Evolutionary conservation across 768 basidiomycete genomes (phyloP).

Genomic region (Hypsizygus marmoreus): DNA sequence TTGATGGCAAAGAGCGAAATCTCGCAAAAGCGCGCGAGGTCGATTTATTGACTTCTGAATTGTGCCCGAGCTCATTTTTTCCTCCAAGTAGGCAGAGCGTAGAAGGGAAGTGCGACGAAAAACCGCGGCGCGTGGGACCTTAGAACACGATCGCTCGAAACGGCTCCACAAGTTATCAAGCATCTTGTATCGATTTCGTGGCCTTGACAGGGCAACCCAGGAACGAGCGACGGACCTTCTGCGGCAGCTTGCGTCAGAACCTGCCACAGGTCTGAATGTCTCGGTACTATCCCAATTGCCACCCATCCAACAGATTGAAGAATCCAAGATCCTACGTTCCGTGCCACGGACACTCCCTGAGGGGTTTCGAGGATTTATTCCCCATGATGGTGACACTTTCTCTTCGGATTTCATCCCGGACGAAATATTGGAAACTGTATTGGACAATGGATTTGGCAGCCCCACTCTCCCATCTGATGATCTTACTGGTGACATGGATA

Average conservation of each 20-base stretch:
- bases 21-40: constrained; percentile 76
- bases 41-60: constrained; percentile 12
- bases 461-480: too few relatives aligned
- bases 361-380: not conserved
- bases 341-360: not conserved
- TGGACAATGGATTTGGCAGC: constrained; percentile 4
- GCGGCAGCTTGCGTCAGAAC: constrained; percentile 4
- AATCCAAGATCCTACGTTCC: too few relatives aligned
- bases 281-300: not conserved
- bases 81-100: constrained; percentile 58
- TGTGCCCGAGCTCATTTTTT: not conserved
- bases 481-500: too few relatives aligned
- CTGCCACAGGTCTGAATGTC: not conserved
- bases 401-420: constrained; percentile 7
- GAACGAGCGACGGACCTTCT: constrained; percentile 22
- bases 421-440: constrained; percentile 1
- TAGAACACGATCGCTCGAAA: constrained; percentile 60
- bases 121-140: constrained; percentile 49
- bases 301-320: not conserved
- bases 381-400: constrained; percentile 2
- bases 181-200: constrained; percentile 39
- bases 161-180: constrained; percentile 49
- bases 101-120: constrained; percentile 52
- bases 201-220: constrained; percentile 30
- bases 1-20: constrained; percentile 72